These are phyloP conservation scores for Blastobotrys petasosporus DNA, from an alignment of 1,139 yeast species.

Conservation along the genomic window DNA sequence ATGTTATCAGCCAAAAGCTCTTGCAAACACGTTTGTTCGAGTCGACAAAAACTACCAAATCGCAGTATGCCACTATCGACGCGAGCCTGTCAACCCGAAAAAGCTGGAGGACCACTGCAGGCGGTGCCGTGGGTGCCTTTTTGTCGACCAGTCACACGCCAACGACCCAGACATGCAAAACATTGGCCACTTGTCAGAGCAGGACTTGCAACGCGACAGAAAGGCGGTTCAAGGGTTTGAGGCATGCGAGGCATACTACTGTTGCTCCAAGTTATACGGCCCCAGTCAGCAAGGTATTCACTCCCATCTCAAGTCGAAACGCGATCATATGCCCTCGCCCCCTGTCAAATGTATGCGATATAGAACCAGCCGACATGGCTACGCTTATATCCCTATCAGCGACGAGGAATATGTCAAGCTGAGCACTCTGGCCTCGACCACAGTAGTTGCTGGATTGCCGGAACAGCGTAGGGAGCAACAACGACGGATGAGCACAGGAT, in stretches of 20 bases:
- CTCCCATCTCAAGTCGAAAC: slow-evolving; percentile 2
- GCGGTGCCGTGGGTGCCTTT: slow-evolving; percentile 6
- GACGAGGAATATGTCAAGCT: slow-evolving; percentile 2
- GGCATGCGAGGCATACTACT: slow-evolving; percentile 5
- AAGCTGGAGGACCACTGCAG: slow-evolving; percentile 6
- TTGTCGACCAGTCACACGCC: neutral
- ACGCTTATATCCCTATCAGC: slow-evolving; percentile 7
- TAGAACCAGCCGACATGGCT: slow-evolving; percentile 9
- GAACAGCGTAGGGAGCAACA: neutral
- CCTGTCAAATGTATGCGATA: slow-evolving; percentile 5
- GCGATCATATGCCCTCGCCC: slow-evolving; percentile 2
- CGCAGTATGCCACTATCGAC: slow-evolving; percentile 6
- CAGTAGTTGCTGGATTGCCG: slow-evolving; percentile 5
- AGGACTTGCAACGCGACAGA: slow-evolving; percentile 4
- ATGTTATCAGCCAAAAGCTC: slow-evolving; percentile 5
- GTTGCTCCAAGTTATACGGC: slow-evolving; percentile 7
- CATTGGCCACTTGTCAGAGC: slow-evolving; percentile 4
- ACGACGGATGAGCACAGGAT: no score
- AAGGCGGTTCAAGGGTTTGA: slow-evolving; percentile 7
- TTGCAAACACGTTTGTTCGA: slow-evolving; percentile 6
- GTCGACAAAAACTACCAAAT: slow-evolving; percentile 2
- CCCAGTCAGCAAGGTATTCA: slow-evolving; percentile 7
- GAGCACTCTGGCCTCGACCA: neutral
- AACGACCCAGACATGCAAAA: slow-evolving; percentile 1
- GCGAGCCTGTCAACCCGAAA: slow-evolving; percentile 7